Evolutionary conservation across 176 grass and related monocot genomes (phyloP).

Genomic region (Aegilops tauschii): DNA sequence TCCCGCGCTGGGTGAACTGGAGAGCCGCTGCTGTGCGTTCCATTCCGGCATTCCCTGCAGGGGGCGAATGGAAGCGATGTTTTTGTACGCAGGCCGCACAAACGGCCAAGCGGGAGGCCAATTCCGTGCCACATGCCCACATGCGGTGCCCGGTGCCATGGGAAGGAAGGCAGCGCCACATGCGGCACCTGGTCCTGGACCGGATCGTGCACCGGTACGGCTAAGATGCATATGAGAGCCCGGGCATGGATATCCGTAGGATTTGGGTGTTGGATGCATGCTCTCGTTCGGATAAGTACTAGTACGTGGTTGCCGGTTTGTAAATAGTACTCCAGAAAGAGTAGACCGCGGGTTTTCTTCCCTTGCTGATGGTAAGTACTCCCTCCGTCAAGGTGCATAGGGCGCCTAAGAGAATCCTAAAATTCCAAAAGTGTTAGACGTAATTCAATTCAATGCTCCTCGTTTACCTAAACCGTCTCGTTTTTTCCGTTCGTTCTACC

Average conservation of each 20-base stretch:
- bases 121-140: conserved; percentile 4
- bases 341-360: too few species aligned
- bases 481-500: too few species aligned
- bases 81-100: background rate
- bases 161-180: background rate
- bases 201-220: background rate
- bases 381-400: too few species aligned
- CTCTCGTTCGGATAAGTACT: background rate
- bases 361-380: too few species aligned
- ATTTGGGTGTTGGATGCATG: background rate
- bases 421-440: too few species aligned
- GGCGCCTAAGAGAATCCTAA: too few species aligned
- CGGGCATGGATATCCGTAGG: background rate
- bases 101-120: background rate
- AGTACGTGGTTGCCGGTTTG: background rate
- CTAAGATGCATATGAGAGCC: too few species aligned
- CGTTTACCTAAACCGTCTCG: too few species aligned
- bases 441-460: too few species aligned
- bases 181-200: background rate
- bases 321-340: background rate
- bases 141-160: conserved; percentile 12
- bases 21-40: background rate
- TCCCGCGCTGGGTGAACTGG: background rate
- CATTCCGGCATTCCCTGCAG: background rate
- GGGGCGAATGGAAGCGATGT: background rate